Conservation (phyloP, 1,284 basidiomycete genomes). For the Sphagnurus paluster region DNA sequence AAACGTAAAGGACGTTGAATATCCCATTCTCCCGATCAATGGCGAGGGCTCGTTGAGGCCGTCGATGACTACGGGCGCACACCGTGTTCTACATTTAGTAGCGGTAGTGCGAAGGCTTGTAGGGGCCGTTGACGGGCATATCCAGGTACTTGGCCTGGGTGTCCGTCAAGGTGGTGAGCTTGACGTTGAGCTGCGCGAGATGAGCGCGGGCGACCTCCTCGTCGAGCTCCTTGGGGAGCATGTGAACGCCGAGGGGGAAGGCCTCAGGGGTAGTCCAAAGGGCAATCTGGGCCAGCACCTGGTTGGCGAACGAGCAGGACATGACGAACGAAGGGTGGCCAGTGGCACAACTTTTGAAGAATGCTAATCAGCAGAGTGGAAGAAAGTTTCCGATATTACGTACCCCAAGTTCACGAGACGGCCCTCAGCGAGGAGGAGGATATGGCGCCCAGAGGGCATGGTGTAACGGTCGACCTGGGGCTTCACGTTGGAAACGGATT, state of each 20-base stretch:
- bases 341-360: slow-evolving; percentile 68
- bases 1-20: slow-evolving; percentile 61
- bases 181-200: slow-evolving; percentile 88
- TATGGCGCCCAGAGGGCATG: slow-evolving; percentile 87
- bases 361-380: slow-evolving; percentile 8
- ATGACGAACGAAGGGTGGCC: slow-evolving; percentile 98
- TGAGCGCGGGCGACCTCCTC: slow-evolving; percentile 99
- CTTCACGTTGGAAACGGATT: slow-evolving; percentile 89
- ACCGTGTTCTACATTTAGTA: slow-evolving; percentile 44
- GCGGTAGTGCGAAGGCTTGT: slow-evolving; percentile 73
- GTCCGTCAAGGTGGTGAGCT: slow-evolving; percentile 81
- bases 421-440: slow-evolving; percentile 97
- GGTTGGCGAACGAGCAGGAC: slow-evolving; percentile 99
- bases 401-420: slow-evolving; percentile 99
- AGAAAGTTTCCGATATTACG: slow-evolving; percentile 27
- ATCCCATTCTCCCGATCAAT: slow-evolving; percentile 52
- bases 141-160: slow-evolving; percentile 93
- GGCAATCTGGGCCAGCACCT: slow-evolving; percentile 97
- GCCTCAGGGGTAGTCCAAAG: slow-evolving; percentile 91
- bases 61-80: slow-evolving; percentile 38
- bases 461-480: slow-evolving; percentile 99
- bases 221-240: slow-evolving; percentile 96
- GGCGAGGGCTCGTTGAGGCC: slow-evolving; percentile 79
- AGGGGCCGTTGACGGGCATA: slow-evolving; percentile 87
- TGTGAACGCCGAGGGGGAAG: slow-evolving; percentile 95